These are phyloP conservation scores for Huntiella decipiens DNA, from an alignment of 2,329 filamentous ascomycete genomes.

Conservation along the genomic window DNA sequence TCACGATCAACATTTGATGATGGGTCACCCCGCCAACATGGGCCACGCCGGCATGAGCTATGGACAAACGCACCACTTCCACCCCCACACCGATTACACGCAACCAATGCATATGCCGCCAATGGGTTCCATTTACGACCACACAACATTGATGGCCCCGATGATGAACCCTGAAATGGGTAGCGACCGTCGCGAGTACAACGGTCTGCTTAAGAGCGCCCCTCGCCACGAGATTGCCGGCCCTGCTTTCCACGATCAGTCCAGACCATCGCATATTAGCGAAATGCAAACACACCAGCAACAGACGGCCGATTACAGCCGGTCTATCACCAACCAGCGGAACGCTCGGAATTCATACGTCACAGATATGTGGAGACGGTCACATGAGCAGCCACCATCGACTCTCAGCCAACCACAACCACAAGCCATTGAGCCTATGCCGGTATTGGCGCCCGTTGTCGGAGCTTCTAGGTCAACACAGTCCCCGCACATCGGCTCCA, in stretches of 20 bases:
- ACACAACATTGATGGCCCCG: constrained; percentile 30
- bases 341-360: constrained; percentile 62
- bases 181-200: constrained; percentile 48
- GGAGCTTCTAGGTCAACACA: constrained; percentile 33
- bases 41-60: constrained; percentile 79
- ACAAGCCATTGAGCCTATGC: constrained; percentile 7
- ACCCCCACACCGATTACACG: constrained; percentile 48
- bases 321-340: constrained; percentile 61
- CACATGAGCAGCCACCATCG: constrained; percentile 53
- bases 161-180: constrained; percentile 37
- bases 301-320: constrained; percentile 81
- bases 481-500: constrained; percentile 36
- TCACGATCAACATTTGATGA: constrained; percentile 28
- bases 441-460: constrained; percentile 18
- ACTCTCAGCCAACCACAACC: constrained; percentile 27
- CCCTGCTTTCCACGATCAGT: constrained; percentile 72
- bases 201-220: constrained; percentile 54
- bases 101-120: constrained; percentile 49
- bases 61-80: constrained; percentile 51
- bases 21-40: constrained; percentile 49
- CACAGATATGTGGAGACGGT: constrained; percentile 62
- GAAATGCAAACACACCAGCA: constrained; percentile 76
- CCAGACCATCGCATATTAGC: constrained; percentile 51
- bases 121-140: constrained; percentile 22
- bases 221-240: constrained; percentile 81